Percentiles rank a stretch among this genome's conserved stretches.
These are phyloP conservation scores for Cadophora sp. DNA, from an alignment of 2,329 filamentous ascomycete species.

Conservation along the genomic window DNA sequence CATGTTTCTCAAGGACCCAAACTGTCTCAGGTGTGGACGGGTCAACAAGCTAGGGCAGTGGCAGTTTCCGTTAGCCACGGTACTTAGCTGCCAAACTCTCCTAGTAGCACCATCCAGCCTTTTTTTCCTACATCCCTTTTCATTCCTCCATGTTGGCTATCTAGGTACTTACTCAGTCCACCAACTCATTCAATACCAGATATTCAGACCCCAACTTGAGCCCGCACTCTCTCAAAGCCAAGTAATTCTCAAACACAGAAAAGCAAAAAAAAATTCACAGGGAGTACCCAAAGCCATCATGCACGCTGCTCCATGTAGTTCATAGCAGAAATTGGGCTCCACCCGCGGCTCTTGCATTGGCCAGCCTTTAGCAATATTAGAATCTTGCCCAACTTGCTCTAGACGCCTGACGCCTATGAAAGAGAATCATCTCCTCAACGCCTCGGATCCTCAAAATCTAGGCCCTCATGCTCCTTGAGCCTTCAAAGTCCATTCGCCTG, in stretches of 20 bases:
- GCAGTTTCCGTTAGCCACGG: background rate
- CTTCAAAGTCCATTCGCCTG: no score
- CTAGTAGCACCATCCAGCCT: background rate
- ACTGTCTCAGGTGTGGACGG: background rate
- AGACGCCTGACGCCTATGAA: background rate
- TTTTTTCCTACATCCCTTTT: background rate
- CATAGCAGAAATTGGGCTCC: no score
- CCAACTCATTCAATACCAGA: no score
- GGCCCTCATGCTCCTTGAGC: background rate
- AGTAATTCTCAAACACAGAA: background rate
- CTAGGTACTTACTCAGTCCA: no score
- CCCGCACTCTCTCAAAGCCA: background rate
- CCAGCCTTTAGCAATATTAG: background rate
- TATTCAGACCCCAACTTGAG: background rate
- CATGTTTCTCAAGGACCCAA: background rate
- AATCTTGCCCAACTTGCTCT: background rate
- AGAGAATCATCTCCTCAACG: background rate
- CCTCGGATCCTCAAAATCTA: background rate
- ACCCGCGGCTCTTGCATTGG: background rate
- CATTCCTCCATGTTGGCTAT: no score
- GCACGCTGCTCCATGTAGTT: background rate
- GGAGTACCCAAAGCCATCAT: background rate
- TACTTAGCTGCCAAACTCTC: background rate
- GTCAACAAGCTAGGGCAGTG: background rate
- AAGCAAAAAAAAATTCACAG: background rate